A percentile compares a stretch with the other conserved stretches of the same genome.
These are phyloP conservation scores for Podospora tetraspora DNA, from an alignment of 495 filamentous ascomycete species.

Conservation along the genomic window DNA sequence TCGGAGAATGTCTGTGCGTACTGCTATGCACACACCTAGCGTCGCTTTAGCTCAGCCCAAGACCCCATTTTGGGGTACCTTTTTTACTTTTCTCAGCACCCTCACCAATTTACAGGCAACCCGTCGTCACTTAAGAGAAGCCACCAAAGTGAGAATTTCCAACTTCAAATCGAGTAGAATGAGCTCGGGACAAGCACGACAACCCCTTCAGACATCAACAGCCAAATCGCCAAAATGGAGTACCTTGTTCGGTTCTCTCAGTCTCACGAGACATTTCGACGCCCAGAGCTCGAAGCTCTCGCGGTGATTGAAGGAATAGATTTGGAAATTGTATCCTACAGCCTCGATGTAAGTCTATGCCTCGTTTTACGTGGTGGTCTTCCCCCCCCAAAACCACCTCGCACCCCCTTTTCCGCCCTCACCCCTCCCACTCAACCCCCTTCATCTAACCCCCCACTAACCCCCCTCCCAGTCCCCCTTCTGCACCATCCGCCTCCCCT, in stretches of 20 bases:
- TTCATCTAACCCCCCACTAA: slow-evolving; percentile 13
- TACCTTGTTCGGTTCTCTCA: slow-evolving; percentile 91
- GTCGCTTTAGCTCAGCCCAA: slow-evolving; percentile 11
- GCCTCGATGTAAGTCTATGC: slow-evolving; percentile 58
- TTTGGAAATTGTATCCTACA: slow-evolving; percentile 67
- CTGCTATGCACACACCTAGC: slow-evolving; percentile 1
- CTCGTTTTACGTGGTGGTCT: background rate
- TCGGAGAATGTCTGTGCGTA: background rate
- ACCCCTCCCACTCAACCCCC: slow-evolving; percentile 3
- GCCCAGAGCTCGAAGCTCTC: slow-evolving; percentile 77
- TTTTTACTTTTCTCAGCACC: slow-evolving; percentile 2
- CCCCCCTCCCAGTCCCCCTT: slow-evolving; percentile 66
- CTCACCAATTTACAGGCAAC: background rate
- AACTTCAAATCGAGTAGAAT: background rate
- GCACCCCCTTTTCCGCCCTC: slow-evolving; percentile 10
- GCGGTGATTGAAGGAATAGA: slow-evolving; percentile 63
- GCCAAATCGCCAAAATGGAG: slow-evolving; percentile 48
- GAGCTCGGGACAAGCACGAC: background rate
- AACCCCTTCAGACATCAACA: background rate
- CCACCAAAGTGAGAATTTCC: background rate
- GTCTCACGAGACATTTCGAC: slow-evolving; percentile 81
- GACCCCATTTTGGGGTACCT: background rate
- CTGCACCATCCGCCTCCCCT: slow-evolving; percentile 66
- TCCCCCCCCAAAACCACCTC: background rate
- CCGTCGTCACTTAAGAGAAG: background rate